Conservation (phyloP, 768 basidiomycete genomes). For the Psilocybe sp. region DNA sequence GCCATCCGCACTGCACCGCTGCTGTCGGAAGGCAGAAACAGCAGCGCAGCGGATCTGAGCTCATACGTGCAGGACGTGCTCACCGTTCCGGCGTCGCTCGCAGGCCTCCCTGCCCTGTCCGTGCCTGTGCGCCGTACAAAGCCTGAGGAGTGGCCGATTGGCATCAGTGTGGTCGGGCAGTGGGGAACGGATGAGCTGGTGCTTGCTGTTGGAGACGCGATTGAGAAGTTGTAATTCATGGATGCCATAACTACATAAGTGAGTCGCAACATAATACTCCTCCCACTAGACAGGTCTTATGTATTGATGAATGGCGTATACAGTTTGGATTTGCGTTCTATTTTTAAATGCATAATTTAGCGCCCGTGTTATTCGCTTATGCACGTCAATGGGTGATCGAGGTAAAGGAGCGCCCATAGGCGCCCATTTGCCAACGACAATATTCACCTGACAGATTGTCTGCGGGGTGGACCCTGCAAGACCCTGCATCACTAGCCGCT, state of each 20-base stretch:
- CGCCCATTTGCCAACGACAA: too few relatives aligned
- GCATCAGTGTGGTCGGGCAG: slow-evolving; percentile 79
- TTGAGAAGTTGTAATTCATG: slow-evolving; percentile 13
- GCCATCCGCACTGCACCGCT: slow-evolving; percentile 82
- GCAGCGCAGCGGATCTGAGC: slow-evolving; percentile 28
- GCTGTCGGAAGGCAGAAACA: slow-evolving; percentile 26
- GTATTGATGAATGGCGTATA: too few relatives aligned
- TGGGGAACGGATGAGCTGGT: slow-evolving; percentile 78
- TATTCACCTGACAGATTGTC: too few relatives aligned
- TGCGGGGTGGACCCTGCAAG: too few relatives aligned
- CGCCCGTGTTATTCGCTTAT: too few relatives aligned
- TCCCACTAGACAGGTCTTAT: background rate
- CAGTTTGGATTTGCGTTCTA: too few relatives aligned
- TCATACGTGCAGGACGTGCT: slow-evolving; percentile 89
- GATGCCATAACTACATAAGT: background rate
- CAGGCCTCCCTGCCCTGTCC: slow-evolving; percentile 80
- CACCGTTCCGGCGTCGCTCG: slow-evolving; percentile 89
- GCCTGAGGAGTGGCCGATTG: slow-evolving; percentile 69
- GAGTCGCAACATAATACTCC: background rate
- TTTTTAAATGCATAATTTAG: too few relatives aligned
- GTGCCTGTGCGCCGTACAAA: slow-evolving; percentile 46
- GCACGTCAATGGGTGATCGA: too few relatives aligned
- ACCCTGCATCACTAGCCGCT: too few relatives aligned
- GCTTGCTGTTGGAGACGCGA: slow-evolving; percentile 44
- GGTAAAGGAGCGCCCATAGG: too few relatives aligned